phyloP scores from a whole-genome alignment of 139 green algal species.

The Tetraselmis striata region DNA sequence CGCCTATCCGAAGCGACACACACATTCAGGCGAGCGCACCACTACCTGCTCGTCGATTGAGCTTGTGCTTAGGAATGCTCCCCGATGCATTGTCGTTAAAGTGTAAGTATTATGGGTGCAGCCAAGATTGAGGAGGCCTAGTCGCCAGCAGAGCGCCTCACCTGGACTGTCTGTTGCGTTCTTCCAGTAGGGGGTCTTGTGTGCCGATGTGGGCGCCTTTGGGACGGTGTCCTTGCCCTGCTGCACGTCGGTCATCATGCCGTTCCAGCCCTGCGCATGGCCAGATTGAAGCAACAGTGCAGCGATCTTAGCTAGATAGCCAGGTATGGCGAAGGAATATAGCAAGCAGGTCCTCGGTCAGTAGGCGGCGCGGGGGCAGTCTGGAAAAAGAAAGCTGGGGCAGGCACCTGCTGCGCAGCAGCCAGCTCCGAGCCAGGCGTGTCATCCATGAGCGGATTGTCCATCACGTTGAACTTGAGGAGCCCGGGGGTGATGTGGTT shows the following conservation, averaged over 20 bases:
- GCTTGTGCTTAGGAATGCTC: no score
- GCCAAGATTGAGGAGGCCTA: no score
- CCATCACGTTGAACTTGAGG: background rate
- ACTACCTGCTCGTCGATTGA: no score
- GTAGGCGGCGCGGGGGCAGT: background rate
- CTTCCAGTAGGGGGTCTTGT: background rate
- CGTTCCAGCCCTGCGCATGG: background rate
- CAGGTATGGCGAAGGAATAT: background rate
- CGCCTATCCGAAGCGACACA: no score
- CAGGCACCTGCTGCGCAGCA: background rate
- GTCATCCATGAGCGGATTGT: background rate
- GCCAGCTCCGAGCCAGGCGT: background rate
- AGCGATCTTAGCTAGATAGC: background rate
- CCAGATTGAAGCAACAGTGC: background rate
- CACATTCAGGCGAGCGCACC: no score
- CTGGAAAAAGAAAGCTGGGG: no score
- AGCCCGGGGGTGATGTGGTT: background rate
- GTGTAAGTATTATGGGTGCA: no score
- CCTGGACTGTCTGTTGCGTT: background rate
- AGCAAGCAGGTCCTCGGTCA: background rate
- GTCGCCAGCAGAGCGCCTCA: no score
- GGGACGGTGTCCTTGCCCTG: no score
- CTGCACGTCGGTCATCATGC: background rate
- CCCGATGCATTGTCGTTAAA: no score
- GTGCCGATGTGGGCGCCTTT: no score